Evolutionary conservation across 805 yeast genomes (phyloP).

Genomic region (Isabelozyma heimii): DNA sequence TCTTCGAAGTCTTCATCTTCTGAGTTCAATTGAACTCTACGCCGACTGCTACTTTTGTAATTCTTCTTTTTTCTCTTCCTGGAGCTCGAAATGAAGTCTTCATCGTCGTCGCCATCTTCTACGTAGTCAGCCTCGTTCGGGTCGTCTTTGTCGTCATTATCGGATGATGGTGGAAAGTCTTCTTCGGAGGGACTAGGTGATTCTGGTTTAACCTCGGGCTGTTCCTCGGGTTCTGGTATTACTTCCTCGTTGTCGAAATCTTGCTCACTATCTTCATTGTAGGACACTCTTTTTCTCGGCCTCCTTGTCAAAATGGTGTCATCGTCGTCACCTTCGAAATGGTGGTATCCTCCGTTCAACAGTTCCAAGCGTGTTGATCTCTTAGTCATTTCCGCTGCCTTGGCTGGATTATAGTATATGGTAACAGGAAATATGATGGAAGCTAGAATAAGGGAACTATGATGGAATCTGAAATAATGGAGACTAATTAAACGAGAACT

Average conservation of each 20-base stretch:
- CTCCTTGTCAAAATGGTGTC: not conserved
- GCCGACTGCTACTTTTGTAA: constrained; percentile 1
- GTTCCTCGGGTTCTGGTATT: constrained; percentile 3
- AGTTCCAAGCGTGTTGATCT: constrained; percentile 1
- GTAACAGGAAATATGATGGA: constrained; percentile 1
- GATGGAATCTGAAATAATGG: not conserved
- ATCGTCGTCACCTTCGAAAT: not conserved
- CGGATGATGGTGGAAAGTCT: not conserved
- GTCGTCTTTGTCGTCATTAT: constrained; percentile 7
- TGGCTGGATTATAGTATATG: constrained; percentile 2
- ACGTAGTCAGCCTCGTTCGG: constrained; percentile 9
- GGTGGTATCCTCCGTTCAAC: not conserved
- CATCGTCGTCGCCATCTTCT: constrained; percentile 19
- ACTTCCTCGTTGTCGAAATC: constrained; percentile 3
- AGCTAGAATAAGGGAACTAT: not conserved
- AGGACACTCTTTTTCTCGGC: constrained; percentile 2
- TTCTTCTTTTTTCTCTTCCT: constrained; percentile 8
- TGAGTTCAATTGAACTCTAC: constrained; percentile 4
- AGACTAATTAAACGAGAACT: not conserved
- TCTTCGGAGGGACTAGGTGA: not conserved
- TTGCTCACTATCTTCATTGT: constrained; percentile 1
- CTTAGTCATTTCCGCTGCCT: constrained; percentile 2
- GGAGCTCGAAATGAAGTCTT: constrained; percentile 3
- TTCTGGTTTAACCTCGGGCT: not conserved
- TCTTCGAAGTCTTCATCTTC: constrained; percentile 13